A percentile compares a stretch with the other conserved stretches of the same genome.
Evolutionary conservation across 2,329 filamentous ascomycete species (phyloP).

Genomic region (Penicillium sp.): DNA sequence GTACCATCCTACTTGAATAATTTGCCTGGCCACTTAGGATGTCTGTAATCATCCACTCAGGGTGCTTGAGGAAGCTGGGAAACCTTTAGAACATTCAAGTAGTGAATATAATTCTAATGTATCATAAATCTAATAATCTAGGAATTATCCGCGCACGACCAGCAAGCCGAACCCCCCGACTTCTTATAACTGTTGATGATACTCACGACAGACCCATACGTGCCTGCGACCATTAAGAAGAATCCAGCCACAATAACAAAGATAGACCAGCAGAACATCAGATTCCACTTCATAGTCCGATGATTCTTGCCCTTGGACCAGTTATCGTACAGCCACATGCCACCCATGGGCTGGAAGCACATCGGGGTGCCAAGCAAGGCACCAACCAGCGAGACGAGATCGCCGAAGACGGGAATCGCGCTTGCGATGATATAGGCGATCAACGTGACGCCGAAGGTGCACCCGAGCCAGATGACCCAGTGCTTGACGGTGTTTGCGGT

Average conservation of each 20-base stretch:
- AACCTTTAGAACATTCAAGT: not conserved
- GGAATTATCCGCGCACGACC: conserved; percentile 54
- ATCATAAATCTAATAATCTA: not conserved
- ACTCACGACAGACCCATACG: conserved; percentile 52
- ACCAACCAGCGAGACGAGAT: conserved; percentile 35
- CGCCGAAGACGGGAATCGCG: conserved; percentile 35
- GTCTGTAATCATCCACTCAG: not conserved
- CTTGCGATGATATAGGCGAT: conserved; percentile 38
- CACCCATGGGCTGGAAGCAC: conserved; percentile 43
- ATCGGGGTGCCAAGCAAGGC: conserved; percentile 34
- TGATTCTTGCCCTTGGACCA: conserved; percentile 36
- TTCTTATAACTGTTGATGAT: conserved; percentile 49
- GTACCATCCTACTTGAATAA: too few relatives aligned
- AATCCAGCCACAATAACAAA: conserved; percentile 47
- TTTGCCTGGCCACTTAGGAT: too few relatives aligned
- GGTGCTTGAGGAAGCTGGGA: not conserved
- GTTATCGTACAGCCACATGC: conserved; percentile 55
- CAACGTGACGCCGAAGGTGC: conserved; percentile 28
- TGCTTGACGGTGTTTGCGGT: conserved; percentile 30
- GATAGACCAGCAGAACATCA: conserved; percentile 30
- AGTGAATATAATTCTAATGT: not conserved
- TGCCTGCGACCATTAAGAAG: conserved; percentile 54
- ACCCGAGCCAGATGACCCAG: conserved; percentile 35
- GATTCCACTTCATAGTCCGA: conserved; percentile 24
- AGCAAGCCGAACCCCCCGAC: conserved; percentile 46